Evolutionary conservation across 306 rosid genomes (phyloP).

Genomic region (Oemleria cerasiformis): DNA sequence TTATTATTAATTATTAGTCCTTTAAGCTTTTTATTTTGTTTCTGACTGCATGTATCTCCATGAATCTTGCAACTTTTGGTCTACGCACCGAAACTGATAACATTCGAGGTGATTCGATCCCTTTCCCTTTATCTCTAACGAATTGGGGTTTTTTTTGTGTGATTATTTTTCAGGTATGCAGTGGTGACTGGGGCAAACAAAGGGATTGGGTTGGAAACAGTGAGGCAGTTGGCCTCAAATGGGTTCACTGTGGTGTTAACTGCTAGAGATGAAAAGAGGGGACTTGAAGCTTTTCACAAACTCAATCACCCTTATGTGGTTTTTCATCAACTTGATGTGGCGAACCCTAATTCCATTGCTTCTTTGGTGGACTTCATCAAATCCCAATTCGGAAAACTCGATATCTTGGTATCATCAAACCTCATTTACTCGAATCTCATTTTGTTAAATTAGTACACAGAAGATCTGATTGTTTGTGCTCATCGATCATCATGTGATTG

Average conservation of each 20-base stretch:
- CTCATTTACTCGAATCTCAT: not conserved
- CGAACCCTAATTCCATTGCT: constrained; percentile 13
- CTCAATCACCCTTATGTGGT: constrained; percentile 15
- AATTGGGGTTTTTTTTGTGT: too few species aligned
- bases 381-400: constrained; percentile 24
- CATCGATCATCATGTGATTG: too few species aligned
- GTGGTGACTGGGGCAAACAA: not conserved
- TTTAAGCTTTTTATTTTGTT: too few species aligned
- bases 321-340: constrained; percentile 39
- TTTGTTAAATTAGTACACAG: too few species aligned
- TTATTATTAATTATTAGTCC: too few species aligned
- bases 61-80: too few species aligned
- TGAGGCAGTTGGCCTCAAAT: not conserved
- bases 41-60: too few species aligned
- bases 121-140: too few species aligned
- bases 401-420: constrained; percentile 29
- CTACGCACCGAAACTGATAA: too few species aligned
- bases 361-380: constrained; percentile 21
- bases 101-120: too few species aligned
- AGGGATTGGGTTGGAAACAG: not conserved
- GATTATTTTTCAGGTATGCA: too few species aligned
- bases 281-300: constrained; percentile 29
- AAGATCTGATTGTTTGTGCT: too few species aligned
- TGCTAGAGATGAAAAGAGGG: constrained; percentile 6
- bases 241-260: not conserved